Evolutionary conservation across 2,329 filamentous ascomycete genomes (phyloP), one percentile per base, ranked within the genome.

Genomic region (Septoria linicola): DNA sequence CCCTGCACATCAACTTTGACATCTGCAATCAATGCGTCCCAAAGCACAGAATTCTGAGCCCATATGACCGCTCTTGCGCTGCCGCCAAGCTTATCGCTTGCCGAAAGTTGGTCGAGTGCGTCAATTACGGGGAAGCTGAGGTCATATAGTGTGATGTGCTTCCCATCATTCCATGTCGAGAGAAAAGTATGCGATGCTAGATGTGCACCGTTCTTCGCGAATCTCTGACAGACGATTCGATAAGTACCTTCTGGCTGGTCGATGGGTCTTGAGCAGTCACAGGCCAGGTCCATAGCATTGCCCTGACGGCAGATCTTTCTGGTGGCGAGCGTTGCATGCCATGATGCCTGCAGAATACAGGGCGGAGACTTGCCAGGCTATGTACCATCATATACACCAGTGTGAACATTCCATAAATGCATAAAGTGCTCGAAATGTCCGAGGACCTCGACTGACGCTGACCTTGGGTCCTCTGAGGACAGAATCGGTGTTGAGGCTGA

Each of bases 21-120:
- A 32, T 48, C 45, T 6, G 35, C 25, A 10, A 41, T 19, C n/a
- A 48, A 30, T 23, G 21, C 23, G 23, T 42, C 40, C 14, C 40
- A 32, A 30, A 42, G 40, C 40, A 32, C 20, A 21, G 40, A 42
- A n/a, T 19, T 32, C 10, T 25, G 6, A 21, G 30, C 34, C 43
- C 34, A 25, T 3, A 13, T 4, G 20, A 20, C 37, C 8, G 16
- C 17, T 14, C 14, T 13, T 4, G n/a, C 16, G 23, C 6, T 14
- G 14, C 17, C 37, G 8, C 10, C 17, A 7, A 19, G 17, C 11
- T 23, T 20, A 2, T 7, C 14, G 21, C 23, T 25, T 8, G 17
- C 20, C 17, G 37, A 11, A 14, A 40, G 37, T 23, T 40, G 4
- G 11, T 40, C 14, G 16, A 40, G 21, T 20, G 20, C 37, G 5